Evolutionary conservation across 78 protist genomes (phyloP).

Genomic region (Neovahlkampfia damariscottae): DNA sequence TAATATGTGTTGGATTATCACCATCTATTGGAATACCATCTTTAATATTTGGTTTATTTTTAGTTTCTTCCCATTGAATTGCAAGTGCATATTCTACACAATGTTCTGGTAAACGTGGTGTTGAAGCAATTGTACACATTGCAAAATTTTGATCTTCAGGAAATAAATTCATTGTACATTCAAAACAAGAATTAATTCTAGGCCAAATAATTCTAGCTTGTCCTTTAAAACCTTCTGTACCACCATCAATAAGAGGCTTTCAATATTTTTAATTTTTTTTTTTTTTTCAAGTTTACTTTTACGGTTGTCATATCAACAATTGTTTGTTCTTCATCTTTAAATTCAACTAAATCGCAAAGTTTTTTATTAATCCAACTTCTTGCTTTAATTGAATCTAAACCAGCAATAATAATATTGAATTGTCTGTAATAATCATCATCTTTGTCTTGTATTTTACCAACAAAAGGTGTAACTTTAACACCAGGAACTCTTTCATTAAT

Average conservation of each 20-base stretch:
- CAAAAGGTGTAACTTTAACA: constrained; percentile 71
- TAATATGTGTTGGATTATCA: constrained; percentile 81
- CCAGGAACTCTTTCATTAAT: constrained; percentile 74
- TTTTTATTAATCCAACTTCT: constrained; percentile 88
- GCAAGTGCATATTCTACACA: constrained; percentile 77
- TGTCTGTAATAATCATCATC: constrained; percentile 66
- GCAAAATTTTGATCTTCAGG: constrained; percentile 84
- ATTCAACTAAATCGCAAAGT: neutral
- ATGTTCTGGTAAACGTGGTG: constrained; percentile 90
- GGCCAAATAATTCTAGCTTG: constrained; percentile 86
- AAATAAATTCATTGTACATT: constrained; percentile 73
- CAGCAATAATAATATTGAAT: constrained; percentile 80
- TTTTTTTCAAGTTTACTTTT: neutral
- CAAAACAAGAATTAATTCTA: constrained; percentile 76
- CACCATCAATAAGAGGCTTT: constrained; percentile 88
- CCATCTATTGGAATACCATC: constrained; percentile 46
- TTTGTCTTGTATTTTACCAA: constrained; percentile 63
- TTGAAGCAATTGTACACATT: constrained; percentile 88
- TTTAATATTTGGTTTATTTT: constrained; percentile 16
- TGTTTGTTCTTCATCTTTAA: neutral
- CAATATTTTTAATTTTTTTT: neutral
- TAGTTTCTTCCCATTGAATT: constrained; percentile 24
- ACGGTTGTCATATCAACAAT: neutral
- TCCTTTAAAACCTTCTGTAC: constrained; percentile 96
- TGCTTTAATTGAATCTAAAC: constrained; percentile 90